Conservation (phyloP, 129 eudicot species). For the Saposhnikovia divaricata region DNA sequence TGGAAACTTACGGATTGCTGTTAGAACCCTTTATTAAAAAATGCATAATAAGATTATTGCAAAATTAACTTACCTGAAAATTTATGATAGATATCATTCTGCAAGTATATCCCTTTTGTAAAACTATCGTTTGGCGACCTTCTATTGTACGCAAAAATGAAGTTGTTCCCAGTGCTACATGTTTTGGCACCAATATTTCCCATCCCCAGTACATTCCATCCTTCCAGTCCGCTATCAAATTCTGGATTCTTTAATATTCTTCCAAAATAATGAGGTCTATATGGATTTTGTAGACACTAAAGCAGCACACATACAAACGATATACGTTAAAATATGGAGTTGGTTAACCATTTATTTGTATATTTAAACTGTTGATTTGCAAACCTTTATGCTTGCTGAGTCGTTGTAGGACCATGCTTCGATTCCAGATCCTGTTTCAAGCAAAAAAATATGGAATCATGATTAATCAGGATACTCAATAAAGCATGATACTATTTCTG, state of each 20-base stretch:
- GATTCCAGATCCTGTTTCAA: neutral
- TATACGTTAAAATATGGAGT: neutral
- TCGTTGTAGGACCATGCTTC: constrained; percentile 27
- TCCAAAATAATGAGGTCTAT: constrained; percentile 27
- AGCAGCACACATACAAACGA: neutral
- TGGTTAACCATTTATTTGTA: neutral
- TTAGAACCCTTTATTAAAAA: too few relatives aligned
- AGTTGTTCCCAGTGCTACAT: constrained; percentile 23
- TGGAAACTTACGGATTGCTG: neutral
- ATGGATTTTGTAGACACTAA: constrained; percentile 32
- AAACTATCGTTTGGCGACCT: constrained; percentile 19
- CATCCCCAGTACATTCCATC: constrained; percentile 20
- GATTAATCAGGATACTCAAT: neutral
- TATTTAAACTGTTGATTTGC: neutral
- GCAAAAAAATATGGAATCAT: neutral
- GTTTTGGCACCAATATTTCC: constrained; percentile 10
- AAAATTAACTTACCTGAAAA: constrained; percentile 23
- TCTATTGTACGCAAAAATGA: too few relatives aligned
- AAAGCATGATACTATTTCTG: too few relatives aligned
- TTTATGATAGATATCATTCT: constrained; percentile 15
- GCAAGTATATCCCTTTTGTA: constrained; percentile 13
- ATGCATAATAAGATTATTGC: neutral
- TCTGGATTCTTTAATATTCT: constrained; percentile 25
- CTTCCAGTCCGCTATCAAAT: too few relatives aligned
- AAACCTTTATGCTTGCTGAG: constrained; percentile 30